Evolutionary conservation across 164 flowering plant species (phyloP).

Genomic region (Vitis riparia): DNA sequence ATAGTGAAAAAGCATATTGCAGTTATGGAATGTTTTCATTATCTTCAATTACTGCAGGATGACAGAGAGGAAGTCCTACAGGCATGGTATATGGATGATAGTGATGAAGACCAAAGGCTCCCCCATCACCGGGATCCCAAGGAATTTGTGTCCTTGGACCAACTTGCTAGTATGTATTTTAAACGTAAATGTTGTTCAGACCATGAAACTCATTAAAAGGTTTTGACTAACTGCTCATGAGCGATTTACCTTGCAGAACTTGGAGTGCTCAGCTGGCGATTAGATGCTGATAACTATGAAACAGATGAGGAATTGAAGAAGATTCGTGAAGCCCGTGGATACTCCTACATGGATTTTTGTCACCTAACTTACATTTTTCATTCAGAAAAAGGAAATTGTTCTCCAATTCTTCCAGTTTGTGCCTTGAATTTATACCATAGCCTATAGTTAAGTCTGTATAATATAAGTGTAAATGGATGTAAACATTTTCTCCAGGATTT

Average conservation of each 20-base stretch:
- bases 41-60: conserved; percentile 51
- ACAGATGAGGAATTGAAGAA: conserved; percentile 90
- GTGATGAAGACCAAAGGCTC: conserved; percentile 86
- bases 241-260: conserved; percentile 49
- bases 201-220: not conserved
- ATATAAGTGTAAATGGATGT: not conserved
- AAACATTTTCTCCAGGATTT: conserved; percentile 58
- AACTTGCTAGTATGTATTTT: conserved; percentile 59
- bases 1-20: not conserved
- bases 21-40: not conserved
- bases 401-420: too few relatives aligned
- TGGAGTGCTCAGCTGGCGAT: conserved; percentile 91
- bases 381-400: too few relatives aligned
- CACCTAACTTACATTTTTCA: not conserved
- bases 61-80: conserved; percentile 72
- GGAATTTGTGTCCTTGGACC: conserved; percentile 75
- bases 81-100: conserved; percentile 99
- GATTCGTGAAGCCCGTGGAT: conserved; percentile 84
- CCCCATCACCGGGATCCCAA: conserved; percentile 88
- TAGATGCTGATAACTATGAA: conserved; percentile 91
- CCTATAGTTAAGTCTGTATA: not conserved
- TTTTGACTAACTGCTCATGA: not conserved
- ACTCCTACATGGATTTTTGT: conserved; percentile 77
- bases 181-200: not conserved
- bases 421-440: too few relatives aligned